Base-by-base conservation (phyloP, 2,329 filamentous ascomycete species). In the Aspergillus sclerotialis region DNA sequence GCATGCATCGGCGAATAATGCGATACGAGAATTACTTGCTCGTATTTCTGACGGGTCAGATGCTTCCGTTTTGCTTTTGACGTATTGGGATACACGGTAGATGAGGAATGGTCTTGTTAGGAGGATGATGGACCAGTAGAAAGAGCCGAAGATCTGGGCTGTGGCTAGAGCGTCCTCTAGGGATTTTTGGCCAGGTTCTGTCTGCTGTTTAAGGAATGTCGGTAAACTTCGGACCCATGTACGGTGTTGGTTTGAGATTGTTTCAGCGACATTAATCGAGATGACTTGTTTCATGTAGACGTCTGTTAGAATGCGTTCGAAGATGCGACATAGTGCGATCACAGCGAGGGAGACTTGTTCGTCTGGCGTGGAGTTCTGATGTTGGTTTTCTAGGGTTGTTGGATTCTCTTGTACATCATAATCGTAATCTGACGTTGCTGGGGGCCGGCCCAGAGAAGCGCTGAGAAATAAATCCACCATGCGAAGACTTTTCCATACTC, bases 41-140 rank as follows among this genome's bases (percentile, higher is more conserved):
- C 42, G 44, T 15, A 35, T 10, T n/a, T 58, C 52, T 2, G 48
- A 33, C 19, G 40, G 28, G 5, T 23, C 28, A 7, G 45, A 35
- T 7, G 42, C 13, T 11, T 53, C 53, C 17, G 30, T 36, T 37
- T 56, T 58, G 27, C 41, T 52, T 31, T 52, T 53, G 19, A 58
- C 56, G 28, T 58, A 57, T 23, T 55, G 57, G n/a, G 61, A 70
- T 1, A 72, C 57, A 32, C 70, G 65, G 43, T 70, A 73, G 16
- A 72, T 65, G 8, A 74, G 54, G 36, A 74, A 74, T 1, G 70
- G 70, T n/a, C 70, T 56, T 5, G 70, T 72, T 4, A 73, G 50
- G 3, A 74, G 54, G 49, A 73, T 72, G 28, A 74, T 72, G 1
- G 67, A 69, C 55, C 70, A 74, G 45, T 72, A 72, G 37, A 73